Evolutionary conservation across 495 filamentous ascomycete genomes (phyloP).

Genomic region (Hamigera avellanea): DNA sequence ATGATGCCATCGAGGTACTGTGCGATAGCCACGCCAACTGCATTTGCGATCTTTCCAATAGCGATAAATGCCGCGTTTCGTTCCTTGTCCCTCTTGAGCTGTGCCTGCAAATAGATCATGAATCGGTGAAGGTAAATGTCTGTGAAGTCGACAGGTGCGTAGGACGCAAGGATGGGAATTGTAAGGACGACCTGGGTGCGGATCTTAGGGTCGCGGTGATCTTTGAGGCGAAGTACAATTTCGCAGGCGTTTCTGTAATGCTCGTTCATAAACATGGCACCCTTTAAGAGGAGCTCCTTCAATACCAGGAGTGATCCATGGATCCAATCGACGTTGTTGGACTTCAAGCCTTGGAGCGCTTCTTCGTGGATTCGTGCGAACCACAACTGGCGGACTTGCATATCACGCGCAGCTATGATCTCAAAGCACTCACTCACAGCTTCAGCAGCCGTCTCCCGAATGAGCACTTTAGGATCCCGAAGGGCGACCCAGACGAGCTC

Average conservation of each 20-base stretch:
- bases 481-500: slow-evolving; percentile 93
- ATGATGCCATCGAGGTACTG: slow-evolving; percentile 91
- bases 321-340: slow-evolving; percentile 67
- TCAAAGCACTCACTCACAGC: slow-evolving; percentile 86
- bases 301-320: slow-evolving; percentile 87
- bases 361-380: slow-evolving; percentile 81
- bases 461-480: slow-evolving; percentile 76
- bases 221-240: slow-evolving; percentile 78
- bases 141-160: slow-evolving; percentile 78
- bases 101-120: slow-evolving; percentile 89
- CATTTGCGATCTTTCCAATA: slow-evolving; percentile 92
- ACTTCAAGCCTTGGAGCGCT: slow-evolving; percentile 63
- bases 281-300: slow-evolving; percentile 81
- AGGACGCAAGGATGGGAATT: slow-evolving; percentile 86
- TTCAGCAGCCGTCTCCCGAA: slow-evolving; percentile 82
- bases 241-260: slow-evolving; percentile 82
- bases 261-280: slow-evolving; percentile 97
- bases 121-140: slow-evolving; percentile 79
- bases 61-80: slow-evolving; percentile 86
- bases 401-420: slow-evolving; percentile 85
- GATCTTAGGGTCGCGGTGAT: slow-evolving; percentile 79
- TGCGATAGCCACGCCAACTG: slow-evolving; percentile 84
- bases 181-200: slow-evolving; percentile 77
- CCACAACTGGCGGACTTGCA: slow-evolving; percentile 70
- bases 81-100: slow-evolving; percentile 93